These are phyloP conservation scores for Scytalidium sp. DNA, from an alignment of 2,329 filamentous ascomycete species.

Conservation along the genomic window DNA sequence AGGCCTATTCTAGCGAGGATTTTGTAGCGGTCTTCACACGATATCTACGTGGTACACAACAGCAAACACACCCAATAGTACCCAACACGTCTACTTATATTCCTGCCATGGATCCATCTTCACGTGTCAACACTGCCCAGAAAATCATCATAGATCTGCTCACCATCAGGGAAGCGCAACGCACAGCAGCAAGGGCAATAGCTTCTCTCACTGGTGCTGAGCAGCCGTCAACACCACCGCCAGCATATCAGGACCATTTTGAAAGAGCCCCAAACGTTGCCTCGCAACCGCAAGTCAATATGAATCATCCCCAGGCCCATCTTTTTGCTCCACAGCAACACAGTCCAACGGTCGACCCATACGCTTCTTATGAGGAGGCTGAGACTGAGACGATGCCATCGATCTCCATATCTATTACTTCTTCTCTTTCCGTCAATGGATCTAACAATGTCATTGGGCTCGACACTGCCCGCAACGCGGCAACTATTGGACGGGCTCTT, in stretches of 20 bases:
- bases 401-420: slow-evolving; percentile 42
- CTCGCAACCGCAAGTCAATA: slow-evolving; percentile 2
- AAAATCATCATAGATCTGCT: neutral
- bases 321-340: neutral
- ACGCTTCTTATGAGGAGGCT: slow-evolving; percentile 2
- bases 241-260: neutral
- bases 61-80: no score
- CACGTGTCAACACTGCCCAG: neutral
- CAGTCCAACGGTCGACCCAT: neutral
- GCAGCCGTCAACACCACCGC: neutral
- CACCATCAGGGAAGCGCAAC: neutral
- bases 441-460: slow-evolving; percentile 45
- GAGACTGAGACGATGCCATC: slow-evolving; percentile 33
- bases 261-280: neutral
- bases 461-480: slow-evolving; percentile 37
- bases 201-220: neutral
- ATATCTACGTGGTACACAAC: neutral
- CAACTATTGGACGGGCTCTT: slow-evolving; percentile 40
- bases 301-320: neutral
- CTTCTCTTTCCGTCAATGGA: slow-evolving; percentile 42
- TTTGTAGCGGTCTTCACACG: neutral
- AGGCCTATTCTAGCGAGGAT: neutral
- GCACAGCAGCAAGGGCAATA: neutral
- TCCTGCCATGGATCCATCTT: neutral
- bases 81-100: neutral